Percentiles rank a stretch among this genome's conserved stretches.
These are phyloP conservation scores for Oryza brachyantha DNA, from an alignment of 176 grass and related monocot species.

Conservation along the genomic window DNA sequence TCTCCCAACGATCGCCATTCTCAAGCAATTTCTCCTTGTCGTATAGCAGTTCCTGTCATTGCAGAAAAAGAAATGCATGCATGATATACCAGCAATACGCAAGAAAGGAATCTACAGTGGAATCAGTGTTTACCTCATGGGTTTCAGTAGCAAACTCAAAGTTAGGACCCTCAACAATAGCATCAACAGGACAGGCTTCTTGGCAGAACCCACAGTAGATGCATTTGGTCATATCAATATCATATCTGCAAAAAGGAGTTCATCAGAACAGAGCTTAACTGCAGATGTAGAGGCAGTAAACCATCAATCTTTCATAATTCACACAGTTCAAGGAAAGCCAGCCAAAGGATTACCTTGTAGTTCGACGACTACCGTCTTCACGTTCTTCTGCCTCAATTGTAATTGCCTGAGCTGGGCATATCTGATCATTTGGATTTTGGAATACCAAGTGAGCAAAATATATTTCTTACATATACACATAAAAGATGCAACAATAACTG, in stretches of 20 bases:
- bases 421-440: slow-evolving; percentile 41
- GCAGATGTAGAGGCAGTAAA: not conserved
- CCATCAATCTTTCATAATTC: not conserved
- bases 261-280: not conserved
- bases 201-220: slow-evolving; percentile 99
- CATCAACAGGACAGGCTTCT: slow-evolving; percentile 97
- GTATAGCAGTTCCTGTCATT: slow-evolving; percentile 76
- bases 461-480: not conserved
- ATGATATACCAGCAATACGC: not conserved
- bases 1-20: slow-evolving; percentile 95
- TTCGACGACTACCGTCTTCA: slow-evolving; percentile 95
- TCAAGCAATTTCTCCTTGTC: slow-evolving; percentile 99
- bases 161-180: slow-evolving; percentile 96
- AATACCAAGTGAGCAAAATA: not conserved
- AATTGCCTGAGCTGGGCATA: slow-evolving; percentile 98
- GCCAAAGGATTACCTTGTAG: slow-evolving; percentile 62
- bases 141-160: slow-evolving; percentile 99
- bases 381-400: slow-evolving; percentile 99
- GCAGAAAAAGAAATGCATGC: not conserved
- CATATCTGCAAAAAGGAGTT: slow-evolving; percentile 47
- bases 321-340: not conserved
- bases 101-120: not conserved
- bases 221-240: slow-evolving; percentile 99
- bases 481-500: slow-evolving; percentile 15
- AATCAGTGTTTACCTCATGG: slow-evolving; percentile 61